Evolutionary conservation across 176 grass and related monocot species (phyloP).

Genomic region (Luzula sylvatica): DNA sequence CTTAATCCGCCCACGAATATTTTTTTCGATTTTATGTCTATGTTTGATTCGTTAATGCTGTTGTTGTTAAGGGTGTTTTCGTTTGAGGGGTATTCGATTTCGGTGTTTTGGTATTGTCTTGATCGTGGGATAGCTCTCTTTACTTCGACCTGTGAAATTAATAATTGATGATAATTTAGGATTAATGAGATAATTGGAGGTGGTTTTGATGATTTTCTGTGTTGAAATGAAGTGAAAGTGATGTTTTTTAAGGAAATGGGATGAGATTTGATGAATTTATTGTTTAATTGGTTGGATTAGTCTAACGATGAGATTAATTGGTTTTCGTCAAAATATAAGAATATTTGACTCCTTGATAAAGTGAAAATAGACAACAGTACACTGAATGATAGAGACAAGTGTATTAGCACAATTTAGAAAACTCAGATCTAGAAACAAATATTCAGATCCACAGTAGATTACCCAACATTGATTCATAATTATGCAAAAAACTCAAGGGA

Average conservation of each 20-base stretch:
- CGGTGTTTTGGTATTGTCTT: conserved; percentile 13
- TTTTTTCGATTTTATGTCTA: conserved; percentile 31
- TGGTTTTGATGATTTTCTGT: too few relatives aligned
- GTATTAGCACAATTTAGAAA: not conserved
- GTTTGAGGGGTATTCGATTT: conserved; percentile 17
- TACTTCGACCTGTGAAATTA: conserved; percentile 35
- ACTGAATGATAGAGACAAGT: not conserved
- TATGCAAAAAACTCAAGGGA: not conserved
- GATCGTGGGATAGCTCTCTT: conserved; percentile 42
- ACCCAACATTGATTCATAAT: not conserved
- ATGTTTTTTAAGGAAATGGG: too few relatives aligned
- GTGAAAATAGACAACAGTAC: not conserved
- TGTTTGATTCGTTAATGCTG: not conserved
- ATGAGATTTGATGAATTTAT: too few relatives aligned
- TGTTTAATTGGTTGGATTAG: too few relatives aligned
- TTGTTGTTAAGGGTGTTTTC: conserved; percentile 2
- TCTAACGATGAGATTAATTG: too few relatives aligned
- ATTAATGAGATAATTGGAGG: not conserved
- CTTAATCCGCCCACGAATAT: conserved; percentile 57
- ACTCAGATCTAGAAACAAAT: not conserved
- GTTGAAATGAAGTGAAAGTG: too few relatives aligned
- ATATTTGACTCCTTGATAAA: not conserved
- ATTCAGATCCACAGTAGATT: too few relatives aligned
- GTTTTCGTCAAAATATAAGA: too few relatives aligned
- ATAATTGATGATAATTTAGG: too few relatives aligned